Conservation (phyloP, 176 grass and related monocot genomes). For the Avena insularis region DNA sequence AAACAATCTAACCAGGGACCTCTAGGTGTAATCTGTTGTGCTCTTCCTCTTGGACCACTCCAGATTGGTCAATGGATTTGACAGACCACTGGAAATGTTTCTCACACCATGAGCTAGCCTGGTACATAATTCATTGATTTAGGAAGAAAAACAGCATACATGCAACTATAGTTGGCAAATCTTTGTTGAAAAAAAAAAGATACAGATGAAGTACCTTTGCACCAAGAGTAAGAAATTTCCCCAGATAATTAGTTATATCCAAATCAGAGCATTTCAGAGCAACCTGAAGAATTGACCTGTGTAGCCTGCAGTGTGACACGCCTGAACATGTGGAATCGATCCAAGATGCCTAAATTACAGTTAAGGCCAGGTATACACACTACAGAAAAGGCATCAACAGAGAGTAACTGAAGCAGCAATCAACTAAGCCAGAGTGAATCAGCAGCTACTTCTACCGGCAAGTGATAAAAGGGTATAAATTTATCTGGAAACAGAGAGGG, state of each 20-base stretch:
- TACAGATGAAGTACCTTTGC: conserved; percentile 61
- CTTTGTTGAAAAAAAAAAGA: too few species aligned
- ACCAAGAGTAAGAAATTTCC: conserved; percentile 63
- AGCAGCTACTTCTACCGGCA: not conserved
- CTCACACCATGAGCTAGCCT: conserved; percentile 82
- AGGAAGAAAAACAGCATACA: conserved; percentile 5
- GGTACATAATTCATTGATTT: conserved; percentile 29
- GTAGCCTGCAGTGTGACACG: conserved; percentile 71
- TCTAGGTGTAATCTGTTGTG: conserved; percentile 58
- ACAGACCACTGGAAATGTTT: conserved; percentile 56
- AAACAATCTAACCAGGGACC: conserved; percentile 44
- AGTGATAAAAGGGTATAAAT: not conserved
- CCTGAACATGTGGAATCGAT: conserved; percentile 61
- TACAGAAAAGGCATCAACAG: not conserved
- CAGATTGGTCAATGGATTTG: conserved; percentile 51
- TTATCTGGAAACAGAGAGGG: not conserved
- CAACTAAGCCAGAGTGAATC: not conserved
- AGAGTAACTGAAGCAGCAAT: not conserved
- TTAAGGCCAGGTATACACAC: conserved; percentile 48
- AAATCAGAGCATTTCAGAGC: conserved; percentile 67
- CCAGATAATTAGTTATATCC: conserved; percentile 45
- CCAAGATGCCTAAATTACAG: conserved; percentile 66
- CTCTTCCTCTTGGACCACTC: conserved; percentile 63
- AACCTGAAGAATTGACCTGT: conserved; percentile 71
- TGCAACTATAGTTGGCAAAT: conserved; percentile 11